A percentile compares a stretch with the other conserved stretches of the same genome.
Conservation (phyloP, 805 yeast genomes). For the Komagataella pseudopastoris region DNA sequence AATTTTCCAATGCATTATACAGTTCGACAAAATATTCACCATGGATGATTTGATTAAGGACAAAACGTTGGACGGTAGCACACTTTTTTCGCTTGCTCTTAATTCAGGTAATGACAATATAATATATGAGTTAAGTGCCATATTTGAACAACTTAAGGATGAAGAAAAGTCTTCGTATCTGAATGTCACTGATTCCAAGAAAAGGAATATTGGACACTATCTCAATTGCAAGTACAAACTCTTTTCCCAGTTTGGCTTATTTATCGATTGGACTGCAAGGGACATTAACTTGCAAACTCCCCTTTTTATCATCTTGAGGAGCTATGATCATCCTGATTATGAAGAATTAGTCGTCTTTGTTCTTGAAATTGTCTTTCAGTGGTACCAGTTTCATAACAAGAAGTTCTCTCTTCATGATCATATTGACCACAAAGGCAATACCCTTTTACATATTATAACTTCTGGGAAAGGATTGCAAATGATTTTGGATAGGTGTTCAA, state of each 20-base stretch:
- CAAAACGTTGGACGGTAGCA: constrained; percentile 35
- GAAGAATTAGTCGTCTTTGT: constrained; percentile 29
- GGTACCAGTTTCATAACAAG: constrained; percentile 21
- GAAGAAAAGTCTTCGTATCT: constrained; percentile 36
- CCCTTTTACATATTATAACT: constrained; percentile 59
- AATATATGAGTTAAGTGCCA: constrained; percentile 29
- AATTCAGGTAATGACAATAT: constrained; percentile 34
- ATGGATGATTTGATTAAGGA: constrained; percentile 61
- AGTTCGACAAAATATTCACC: constrained; percentile 34
- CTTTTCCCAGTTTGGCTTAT: constrained; percentile 38
- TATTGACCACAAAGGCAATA: constrained; percentile 59
- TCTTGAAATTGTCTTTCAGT: constrained; percentile 26
- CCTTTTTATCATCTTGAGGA: constrained; percentile 55
- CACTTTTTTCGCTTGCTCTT: constrained; percentile 50
- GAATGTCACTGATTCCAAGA: constrained; percentile 32
- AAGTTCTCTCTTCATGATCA: constrained; percentile 43
- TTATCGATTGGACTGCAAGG: constrained; percentile 53
- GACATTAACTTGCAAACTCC: constrained; percentile 71
- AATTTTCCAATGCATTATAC: constrained; percentile 31
- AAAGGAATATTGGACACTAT: constrained; percentile 64
- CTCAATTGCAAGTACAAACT: constrained; percentile 42
- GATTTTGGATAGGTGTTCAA: constrained; percentile 22
- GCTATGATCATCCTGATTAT: constrained; percentile 69
- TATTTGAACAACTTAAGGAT: constrained; percentile 24
- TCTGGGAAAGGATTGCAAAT: constrained; percentile 27